Base-by-base conservation (phyloP, 371 early-diverging fungal genomes). In the Mucor indicus region DNA sequence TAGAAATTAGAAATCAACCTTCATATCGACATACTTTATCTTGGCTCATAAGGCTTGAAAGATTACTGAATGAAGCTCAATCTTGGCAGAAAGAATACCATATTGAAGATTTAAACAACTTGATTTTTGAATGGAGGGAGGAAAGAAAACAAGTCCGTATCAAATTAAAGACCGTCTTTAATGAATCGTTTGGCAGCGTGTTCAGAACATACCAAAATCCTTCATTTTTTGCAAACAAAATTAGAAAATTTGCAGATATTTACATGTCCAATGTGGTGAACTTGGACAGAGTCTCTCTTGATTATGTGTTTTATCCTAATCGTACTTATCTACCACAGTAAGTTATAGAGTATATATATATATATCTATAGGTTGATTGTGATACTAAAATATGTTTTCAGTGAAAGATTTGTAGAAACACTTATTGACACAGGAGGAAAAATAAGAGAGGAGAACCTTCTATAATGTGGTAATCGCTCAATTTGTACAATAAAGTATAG, bases 181-280 rank as follows among this genome's bases (percentile, higher is more conserved):
- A 84, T 45, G 40, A 60, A 2, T 73, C 80, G 17, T 86, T 86
- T 67, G 86, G 84, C n/a, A 77, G 78, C 23, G 79, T 84, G 9
- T 86, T 86, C 38, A 48, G 84, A 35, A 80, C 84, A 5, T 76
- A 82, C 48, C 75, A 81, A 40, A 74, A 84, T 46, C 83, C 86
- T 0, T 78, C 81, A 12, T 71, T 72, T 46, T 84, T 86, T 69
- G 82, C 83, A 2, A 77, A 80, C 48, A 86, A 84, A 52, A 77
- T 86, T 40, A 50, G 69, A 36, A 71, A 64, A 53, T 72, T 69
- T 57, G 66, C 72, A 9, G 71, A 73, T 55, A 68, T 72, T 17
- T 81, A 85, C 38, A 86, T 80, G 38, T 75, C 84, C 0, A 72
- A 77, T 42, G 50, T 86, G 12, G 72, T 75, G 1, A 82, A 84